These are phyloP conservation scores for Remersonia thermophila DNA, from an alignment of 2,329 filamentous ascomycete species.

Conservation along the genomic window DNA sequence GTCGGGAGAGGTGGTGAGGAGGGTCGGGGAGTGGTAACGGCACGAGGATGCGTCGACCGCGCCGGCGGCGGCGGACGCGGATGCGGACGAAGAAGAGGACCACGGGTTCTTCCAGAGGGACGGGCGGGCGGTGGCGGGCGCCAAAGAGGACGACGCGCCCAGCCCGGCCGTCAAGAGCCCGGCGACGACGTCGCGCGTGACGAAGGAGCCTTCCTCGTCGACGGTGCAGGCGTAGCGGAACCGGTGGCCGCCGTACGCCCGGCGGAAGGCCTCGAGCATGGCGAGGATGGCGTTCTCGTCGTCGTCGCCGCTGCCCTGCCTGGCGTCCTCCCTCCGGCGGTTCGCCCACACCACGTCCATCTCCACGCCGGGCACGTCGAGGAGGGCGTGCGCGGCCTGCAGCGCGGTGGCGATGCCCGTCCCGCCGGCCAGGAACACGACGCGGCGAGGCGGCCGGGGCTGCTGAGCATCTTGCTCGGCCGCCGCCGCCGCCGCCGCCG, in stretches of 20 bases:
- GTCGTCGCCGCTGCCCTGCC: background rate
- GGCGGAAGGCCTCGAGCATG: conserved; percentile 52
- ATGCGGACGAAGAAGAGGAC: background rate
- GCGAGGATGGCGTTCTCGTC: conserved; percentile 40
- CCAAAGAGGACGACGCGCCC: too few relatives aligned
- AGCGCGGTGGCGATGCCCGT: conserved; percentile 86
- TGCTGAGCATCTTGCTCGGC: conserved; percentile 4
- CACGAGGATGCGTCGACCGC: background rate
- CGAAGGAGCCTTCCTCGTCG: conserved; percentile 62
- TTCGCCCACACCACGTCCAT: conserved; percentile 68
- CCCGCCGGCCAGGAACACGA: conserved; percentile 82
- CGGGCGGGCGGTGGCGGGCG: too few relatives aligned
- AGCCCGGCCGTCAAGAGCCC: conserved; percentile 6
- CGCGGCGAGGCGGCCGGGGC: conserved; percentile 25
- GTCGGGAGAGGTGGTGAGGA: background rate
- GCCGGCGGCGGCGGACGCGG: background rate
- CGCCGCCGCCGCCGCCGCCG: background rate
- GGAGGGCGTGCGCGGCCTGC: conserved; percentile 58
- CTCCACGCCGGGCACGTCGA: conserved; percentile 20
- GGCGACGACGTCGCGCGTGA: conserved; percentile 42
- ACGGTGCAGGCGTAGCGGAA: conserved; percentile 64
- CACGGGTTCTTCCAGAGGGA: too few relatives aligned
- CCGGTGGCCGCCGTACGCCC: conserved; percentile 35
- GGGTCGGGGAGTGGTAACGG: background rate
- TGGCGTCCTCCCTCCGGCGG: conserved; percentile 25